Base-by-base conservation (phyloP, 495 filamentous ascomycete genomes). In the Lophiotrema nucula region DNA sequence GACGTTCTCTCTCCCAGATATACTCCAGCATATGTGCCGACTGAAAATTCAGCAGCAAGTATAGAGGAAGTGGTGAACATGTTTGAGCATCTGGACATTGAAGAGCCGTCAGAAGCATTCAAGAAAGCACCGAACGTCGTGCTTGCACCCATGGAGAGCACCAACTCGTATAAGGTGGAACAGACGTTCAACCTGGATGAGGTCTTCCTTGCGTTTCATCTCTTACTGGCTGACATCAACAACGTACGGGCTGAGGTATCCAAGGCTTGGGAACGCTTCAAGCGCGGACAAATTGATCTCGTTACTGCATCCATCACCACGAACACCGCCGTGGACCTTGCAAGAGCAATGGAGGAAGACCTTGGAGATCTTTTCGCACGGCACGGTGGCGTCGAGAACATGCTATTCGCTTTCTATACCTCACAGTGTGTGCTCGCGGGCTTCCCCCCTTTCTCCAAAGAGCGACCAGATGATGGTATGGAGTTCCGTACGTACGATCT, bases 311-410 rank as follows among this genome's bases (percentile, higher is more conserved):
- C 75, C 15, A 53, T 76, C 31, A 67, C 69, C 0, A 72, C 73
- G 4, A 73, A 77, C 41, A 76, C 75, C 0, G 72, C 75, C 6
- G 62, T 76, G 13, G 70, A 73, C 19, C 57, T 78, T 42, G 75
- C 71, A 16, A 60, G 67, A 13, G 51, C 55, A 31, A 50, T 73
- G 58, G 72, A 67, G 49, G 65, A 76, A 6, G 73, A 76, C 4
- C 44, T 47, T 10, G 26, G 26, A 28, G 44, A 47, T 8, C 24
- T 23, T 8, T 56, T 68, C n/a, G 26, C 49, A 12, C 65, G 62
- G n/a, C 35, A 61, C n/a, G 44, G 23, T 8, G 44, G 23, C 58
- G 75, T 19, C 49, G 66, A 4, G 27, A 53, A 2, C 60, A 71
- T 12, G 63, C 63, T 0, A 70, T 65, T 6, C 10, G 18, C 18